These are phyloP conservation scores for Fusarium siculi DNA, from an alignment of 2,329 filamentous ascomycete species.

Conservation along the genomic window DNA sequence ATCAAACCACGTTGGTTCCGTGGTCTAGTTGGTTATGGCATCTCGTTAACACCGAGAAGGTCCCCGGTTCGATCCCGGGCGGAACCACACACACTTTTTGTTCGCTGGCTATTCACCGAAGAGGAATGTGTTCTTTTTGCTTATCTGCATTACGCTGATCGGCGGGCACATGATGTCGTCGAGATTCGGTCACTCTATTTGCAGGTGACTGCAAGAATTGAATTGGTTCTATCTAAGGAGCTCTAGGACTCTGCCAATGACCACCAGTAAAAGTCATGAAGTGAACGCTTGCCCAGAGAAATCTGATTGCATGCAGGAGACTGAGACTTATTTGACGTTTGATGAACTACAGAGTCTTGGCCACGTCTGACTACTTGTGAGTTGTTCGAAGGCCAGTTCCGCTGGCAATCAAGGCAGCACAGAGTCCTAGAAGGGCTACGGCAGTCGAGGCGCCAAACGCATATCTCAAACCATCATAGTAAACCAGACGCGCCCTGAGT, in stretches of 20 bases:
- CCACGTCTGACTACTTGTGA: constrained; percentile 24
- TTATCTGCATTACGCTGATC: neutral
- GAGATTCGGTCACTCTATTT: neutral
- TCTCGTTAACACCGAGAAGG: constrained; percentile 20
- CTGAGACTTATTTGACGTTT: neutral
- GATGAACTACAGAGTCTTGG: no score
- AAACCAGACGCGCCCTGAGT: constrained; percentile 65
- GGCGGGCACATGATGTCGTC: neutral
- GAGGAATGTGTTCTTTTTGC: neutral
- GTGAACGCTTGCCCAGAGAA: neutral
- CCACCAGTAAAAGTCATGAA: neutral
- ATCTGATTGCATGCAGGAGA: neutral
- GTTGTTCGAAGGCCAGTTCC: constrained; percentile 46
- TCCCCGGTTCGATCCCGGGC: constrained; percentile 18
- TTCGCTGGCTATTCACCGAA: rapidly evolving
- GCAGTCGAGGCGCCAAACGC: constrained; percentile 66
- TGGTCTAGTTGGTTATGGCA: constrained; percentile 36
- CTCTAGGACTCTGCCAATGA: neutral
- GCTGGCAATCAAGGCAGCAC: constrained; percentile 46
- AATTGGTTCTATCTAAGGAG: neutral
- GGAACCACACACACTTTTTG: neutral
- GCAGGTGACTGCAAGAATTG: neutral
- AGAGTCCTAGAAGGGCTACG: constrained; percentile 59
- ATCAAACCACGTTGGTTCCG: constrained; percentile 28
- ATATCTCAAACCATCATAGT: constrained; percentile 67